phyloP scores from a whole-genome alignment of 2,329 filamentous ascomycete genomes.

The Diaporthe longicolla region DNA sequence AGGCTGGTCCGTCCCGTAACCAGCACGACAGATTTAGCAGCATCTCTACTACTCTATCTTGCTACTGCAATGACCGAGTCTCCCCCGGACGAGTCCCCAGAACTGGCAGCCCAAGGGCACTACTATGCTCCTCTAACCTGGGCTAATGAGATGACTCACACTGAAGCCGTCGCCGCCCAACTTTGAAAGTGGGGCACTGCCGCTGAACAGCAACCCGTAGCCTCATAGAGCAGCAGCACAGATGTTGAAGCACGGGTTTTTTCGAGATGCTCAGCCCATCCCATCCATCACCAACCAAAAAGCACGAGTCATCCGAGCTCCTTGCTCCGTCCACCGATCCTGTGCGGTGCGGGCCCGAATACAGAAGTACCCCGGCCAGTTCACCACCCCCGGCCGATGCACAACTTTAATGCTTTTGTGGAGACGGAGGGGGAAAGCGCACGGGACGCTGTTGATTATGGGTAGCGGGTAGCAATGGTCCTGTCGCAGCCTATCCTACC shows the following conservation, averaged over 20 bases:
- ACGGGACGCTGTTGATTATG: too few relatives aligned
- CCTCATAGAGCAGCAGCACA: slow-evolving; percentile 8
- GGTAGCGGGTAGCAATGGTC: not conserved
- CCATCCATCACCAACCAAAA: not conserved
- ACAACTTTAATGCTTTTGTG: too few relatives aligned
- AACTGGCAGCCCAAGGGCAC: not conserved
- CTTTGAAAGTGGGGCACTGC: not conserved
- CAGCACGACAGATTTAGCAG: not conserved
- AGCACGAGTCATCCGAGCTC: not conserved
- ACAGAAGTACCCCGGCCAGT: not conserved
- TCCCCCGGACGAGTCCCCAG: not conserved
- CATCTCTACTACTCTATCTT: not conserved
- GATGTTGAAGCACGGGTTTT: not conserved
- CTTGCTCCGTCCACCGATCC: not conserved
- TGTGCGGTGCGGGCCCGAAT: not conserved
- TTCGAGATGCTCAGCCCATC: not conserved
- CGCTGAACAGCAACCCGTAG: not conserved
- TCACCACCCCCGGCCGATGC: not conserved
- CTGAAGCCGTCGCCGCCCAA: not conserved
- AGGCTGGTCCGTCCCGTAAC: not conserved
- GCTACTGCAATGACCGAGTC: not conserved
- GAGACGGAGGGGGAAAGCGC: too few relatives aligned
- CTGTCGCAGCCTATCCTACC: not conserved
- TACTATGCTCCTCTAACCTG: not conserved
- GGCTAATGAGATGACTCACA: not conserved